Percentiles rank a stretch among this genome's conserved stretches.
Conservation (phyloP, 2,329 filamentous ascomycete genomes). For the Fusarium tanahbumbuense region DNA sequence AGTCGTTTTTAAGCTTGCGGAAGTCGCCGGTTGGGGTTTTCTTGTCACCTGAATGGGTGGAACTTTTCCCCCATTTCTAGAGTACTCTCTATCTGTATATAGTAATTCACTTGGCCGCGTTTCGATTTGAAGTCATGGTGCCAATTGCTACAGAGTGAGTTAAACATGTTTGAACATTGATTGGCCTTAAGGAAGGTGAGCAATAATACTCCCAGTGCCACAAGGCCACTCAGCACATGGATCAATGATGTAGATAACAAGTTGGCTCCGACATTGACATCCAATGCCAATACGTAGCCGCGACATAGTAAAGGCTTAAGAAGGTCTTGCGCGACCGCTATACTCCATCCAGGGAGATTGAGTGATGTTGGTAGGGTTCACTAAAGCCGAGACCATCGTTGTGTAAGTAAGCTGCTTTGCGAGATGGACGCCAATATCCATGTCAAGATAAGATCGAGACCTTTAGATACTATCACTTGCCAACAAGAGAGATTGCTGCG, state of each 20-base stretch:
- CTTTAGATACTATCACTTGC: no score
- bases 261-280: fast-evolving
- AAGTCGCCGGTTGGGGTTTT: background rate
- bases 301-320: background rate
- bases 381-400: fast-evolving
- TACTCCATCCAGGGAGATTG: fast-evolving
- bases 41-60: background rate
- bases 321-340: background rate
- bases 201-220: background rate
- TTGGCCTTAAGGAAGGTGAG: fast-evolving
- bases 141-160: background rate
- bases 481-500: fast-evolving
- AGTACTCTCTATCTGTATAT: background rate
- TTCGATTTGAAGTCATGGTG: background rate
- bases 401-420: fast-evolving
- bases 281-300: fast-evolving
- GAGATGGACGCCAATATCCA: background rate
- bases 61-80: slow-evolving; percentile 1
- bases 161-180: background rate
- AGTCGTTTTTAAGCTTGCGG: background rate
- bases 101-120: background rate
- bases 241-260: no score
- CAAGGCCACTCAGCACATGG: no score
- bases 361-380: fast-evolving
- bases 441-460: background rate